phyloP scores from a whole-genome alignment of 768 basidiomycete genomes.

The Boletus rubroflammeus region DNA sequence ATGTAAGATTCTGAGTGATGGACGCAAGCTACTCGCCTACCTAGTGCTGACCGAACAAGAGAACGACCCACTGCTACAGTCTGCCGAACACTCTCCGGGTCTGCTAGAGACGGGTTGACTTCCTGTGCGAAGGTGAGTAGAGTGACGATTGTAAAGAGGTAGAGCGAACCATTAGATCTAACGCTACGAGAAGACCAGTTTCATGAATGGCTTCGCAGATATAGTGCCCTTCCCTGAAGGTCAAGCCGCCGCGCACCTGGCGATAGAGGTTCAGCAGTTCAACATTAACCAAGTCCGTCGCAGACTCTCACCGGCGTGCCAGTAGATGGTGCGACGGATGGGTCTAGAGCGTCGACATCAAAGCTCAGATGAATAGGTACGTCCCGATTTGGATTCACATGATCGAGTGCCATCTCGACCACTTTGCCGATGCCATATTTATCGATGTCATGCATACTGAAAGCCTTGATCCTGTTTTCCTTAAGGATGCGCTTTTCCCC shows the following conservation, averaged over 20 bases:
- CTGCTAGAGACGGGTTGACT: conserved; percentile 92
- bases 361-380: conserved; percentile 93
- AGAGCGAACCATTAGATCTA: conserved; percentile 84
- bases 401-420: conserved; percentile 93
- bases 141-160: not conserved
- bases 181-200: conserved; percentile 85
- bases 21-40: conserved; percentile 40
- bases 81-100: conserved; percentile 69
- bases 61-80: conserved; percentile 92
- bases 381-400: conserved; percentile 82
- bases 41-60: conserved; percentile 76
- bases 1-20: conserved; percentile 4
- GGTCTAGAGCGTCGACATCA: conserved; percentile 94
- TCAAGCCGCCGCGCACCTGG: conserved; percentile 89
- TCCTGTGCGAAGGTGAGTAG: conserved; percentile 50
- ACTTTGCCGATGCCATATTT: conserved; percentile 90
- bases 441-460: conserved; percentile 90
- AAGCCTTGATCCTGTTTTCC: conserved; percentile 77
- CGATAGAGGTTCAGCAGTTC: not conserved
- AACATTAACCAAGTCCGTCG: not conserved
- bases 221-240: conserved; percentile 98
- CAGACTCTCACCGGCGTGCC: conserved; percentile 71
- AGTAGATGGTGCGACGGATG: conserved; percentile 92
- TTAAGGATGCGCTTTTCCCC: conserved; percentile 86
- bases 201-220: conserved; percentile 91